Percentiles rank a stretch among this genome's conserved stretches.
phyloP scores from a whole-genome alignment of 164 flowering plant species.

The Annona cherimola region DNA sequence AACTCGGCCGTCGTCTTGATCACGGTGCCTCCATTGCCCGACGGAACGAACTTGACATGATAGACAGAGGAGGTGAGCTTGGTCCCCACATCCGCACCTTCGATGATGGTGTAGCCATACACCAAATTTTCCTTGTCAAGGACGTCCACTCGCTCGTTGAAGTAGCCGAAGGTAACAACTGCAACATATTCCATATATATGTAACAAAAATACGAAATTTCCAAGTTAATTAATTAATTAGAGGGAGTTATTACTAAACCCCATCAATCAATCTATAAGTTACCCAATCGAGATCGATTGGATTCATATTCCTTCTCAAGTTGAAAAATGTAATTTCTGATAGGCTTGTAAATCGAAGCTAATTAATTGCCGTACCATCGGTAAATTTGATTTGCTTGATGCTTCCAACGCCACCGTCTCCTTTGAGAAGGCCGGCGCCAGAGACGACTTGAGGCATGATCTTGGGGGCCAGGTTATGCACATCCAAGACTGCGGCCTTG shows the following conservation, averaged over 20 bases:
- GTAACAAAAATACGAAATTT: too few species aligned
- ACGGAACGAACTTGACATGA: constrained; percentile 2
- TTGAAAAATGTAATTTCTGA: too few species aligned
- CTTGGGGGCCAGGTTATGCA: constrained; percentile 27
- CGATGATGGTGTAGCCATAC: constrained; percentile 1
- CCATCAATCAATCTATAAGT: too few species aligned
- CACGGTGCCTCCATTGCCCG: not conserved
- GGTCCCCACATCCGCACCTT: constrained; percentile 3
- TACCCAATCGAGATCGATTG: too few species aligned
- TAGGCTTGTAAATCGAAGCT: too few species aligned
- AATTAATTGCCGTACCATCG: not conserved
- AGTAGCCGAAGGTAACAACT: not conserved
- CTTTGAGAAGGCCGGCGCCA: not conserved
- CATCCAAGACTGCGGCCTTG: constrained; percentile 28
- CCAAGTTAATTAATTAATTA: too few species aligned
- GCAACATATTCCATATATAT: not conserved
- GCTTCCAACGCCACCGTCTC: constrained; percentile 11
- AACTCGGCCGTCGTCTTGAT: not conserved
- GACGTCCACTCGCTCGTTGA: constrained; percentile 2
- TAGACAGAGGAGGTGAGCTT: constrained; percentile 4
- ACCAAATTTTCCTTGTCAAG: constrained; percentile 2
- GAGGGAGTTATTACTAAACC: too few species aligned
- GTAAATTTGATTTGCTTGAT: constrained; percentile 8
- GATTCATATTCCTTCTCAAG: too few species aligned
- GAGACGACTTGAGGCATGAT: constrained; percentile 15